phyloP scores from a whole-genome alignment of 495 filamentous ascomycete species.

The Lepidopterella palustris region DNA sequence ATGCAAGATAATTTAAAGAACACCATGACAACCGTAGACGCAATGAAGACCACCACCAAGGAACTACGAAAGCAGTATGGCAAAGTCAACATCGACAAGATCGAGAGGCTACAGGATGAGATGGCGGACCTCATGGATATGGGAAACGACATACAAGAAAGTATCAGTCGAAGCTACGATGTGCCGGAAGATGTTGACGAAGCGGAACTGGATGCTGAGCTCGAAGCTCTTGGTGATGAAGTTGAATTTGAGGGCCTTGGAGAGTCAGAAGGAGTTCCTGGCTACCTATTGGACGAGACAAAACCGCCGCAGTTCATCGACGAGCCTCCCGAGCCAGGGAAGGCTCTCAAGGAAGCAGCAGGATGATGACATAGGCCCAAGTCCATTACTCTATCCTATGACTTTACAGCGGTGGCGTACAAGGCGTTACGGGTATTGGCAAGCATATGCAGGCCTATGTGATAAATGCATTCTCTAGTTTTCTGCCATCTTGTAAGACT shows the following conservation, averaged over 20 bases:
- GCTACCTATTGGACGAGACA: slow-evolving; percentile 80
- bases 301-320: slow-evolving; percentile 79
- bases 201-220: slow-evolving; percentile 90
- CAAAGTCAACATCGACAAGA: slow-evolving; percentile 94
- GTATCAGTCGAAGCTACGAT: slow-evolving; percentile 87
- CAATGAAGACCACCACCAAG: slow-evolving; percentile 94
- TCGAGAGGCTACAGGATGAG: slow-evolving; percentile 96
- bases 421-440: not conserved
- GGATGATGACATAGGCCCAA: slow-evolving; percentile 35
- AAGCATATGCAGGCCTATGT: not conserved
- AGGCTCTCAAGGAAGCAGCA: slow-evolving; percentile 76
- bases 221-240: slow-evolving; percentile 88
- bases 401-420: not conserved
- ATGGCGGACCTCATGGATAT: slow-evolving; percentile 98
- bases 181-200: slow-evolving; percentile 97
- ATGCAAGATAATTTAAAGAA: slow-evolving; percentile 99
- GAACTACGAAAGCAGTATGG: slow-evolving; percentile 91
- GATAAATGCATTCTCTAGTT: not conserved
- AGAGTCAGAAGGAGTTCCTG: slow-evolving; percentile 61
- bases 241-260: slow-evolving; percentile 62
- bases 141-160: slow-evolving; percentile 98
- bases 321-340: slow-evolving; percentile 50
- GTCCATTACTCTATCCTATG: not conserved
- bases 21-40: slow-evolving; percentile 96
- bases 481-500: too few relatives aligned